Conservation (phyloP, 257 asterid genomes). For the Vinca minor region DNA sequence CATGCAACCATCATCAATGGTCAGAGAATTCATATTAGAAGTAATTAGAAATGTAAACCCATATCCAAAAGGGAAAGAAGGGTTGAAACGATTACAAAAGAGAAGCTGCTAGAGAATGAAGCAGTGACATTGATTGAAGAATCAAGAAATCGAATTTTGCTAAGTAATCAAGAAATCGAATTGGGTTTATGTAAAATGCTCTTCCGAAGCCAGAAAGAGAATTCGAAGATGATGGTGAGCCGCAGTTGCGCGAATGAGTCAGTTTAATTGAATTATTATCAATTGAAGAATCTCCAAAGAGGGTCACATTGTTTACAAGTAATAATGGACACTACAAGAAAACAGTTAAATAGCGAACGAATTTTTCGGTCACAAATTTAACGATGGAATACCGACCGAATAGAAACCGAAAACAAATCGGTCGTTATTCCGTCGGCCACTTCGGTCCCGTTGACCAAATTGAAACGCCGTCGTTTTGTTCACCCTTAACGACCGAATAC, state of each 20-base stretch:
- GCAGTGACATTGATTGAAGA: conserved; percentile 37
- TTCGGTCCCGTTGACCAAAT: too few relatives aligned
- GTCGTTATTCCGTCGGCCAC: too few relatives aligned
- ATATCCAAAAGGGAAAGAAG: conserved; percentile 61
- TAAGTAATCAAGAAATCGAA: conserved; percentile 59
- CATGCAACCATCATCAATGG: conserved; percentile 43
- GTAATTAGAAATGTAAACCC: conserved; percentile 59
- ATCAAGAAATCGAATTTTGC: conserved; percentile 55
- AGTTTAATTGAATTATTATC: conserved; percentile 34
- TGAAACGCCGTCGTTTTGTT: too few relatives aligned
- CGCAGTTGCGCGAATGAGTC: conserved; percentile 36
- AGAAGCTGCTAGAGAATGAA: conserved; percentile 57
- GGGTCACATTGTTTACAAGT: conserved; percentile 35
- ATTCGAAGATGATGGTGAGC: conserved; percentile 15
- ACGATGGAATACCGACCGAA: too few relatives aligned
- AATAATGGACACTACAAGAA: too few relatives aligned
- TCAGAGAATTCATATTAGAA: conserved; percentile 31
- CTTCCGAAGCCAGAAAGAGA: conserved; percentile 41
- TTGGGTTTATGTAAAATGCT: conserved; percentile 47
- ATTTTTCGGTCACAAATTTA: too few relatives aligned
- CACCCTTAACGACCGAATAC: too few relatives aligned
- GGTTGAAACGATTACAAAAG: conserved; percentile 38
- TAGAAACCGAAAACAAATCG: too few relatives aligned
- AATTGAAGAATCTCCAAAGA: conserved; percentile 49
- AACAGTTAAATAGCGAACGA: too few relatives aligned